These are phyloP conservation scores for Calonectria pteridis DNA, from an alignment of 2,329 filamentous ascomycete species.

Conservation along the genomic window DNA sequence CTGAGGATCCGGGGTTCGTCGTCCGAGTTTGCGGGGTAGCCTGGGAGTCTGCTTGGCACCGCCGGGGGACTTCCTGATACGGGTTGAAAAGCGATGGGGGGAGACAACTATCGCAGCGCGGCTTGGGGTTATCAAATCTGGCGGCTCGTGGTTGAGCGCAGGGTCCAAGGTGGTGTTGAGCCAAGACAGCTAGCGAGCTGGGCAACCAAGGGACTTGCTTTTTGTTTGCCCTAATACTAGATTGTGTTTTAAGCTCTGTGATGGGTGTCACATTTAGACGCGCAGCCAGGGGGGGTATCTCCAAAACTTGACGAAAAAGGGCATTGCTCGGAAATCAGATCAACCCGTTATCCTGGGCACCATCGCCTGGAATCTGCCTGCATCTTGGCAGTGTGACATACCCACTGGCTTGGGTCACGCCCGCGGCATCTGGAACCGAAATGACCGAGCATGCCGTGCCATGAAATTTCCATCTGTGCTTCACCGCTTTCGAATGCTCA, in stretches of 20 bases:
- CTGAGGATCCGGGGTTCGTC: constrained; percentile 31
- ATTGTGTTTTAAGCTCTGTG: background rate
- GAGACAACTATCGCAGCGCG: background rate
- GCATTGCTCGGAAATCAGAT: background rate
- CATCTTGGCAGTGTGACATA: constrained; percentile 23
- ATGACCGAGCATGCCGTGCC: background rate
- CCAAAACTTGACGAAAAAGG: background rate
- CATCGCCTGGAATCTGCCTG: background rate
- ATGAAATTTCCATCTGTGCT: constrained; percentile 3
- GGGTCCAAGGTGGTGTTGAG: background rate
- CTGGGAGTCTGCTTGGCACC: constrained; percentile 29
- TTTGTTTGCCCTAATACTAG: background rate
- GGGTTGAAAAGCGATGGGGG: constrained; percentile 40
- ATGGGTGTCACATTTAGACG: constrained; percentile 8
- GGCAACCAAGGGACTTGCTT: background rate
- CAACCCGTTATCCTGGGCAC: background rate
- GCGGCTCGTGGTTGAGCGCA: background rate
- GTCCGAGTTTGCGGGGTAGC: constrained; percentile 44
- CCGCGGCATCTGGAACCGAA: constrained; percentile 16
- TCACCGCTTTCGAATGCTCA: background rate
- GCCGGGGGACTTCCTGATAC: constrained; percentile 41
- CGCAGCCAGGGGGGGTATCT: background rate
- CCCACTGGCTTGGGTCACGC: constrained; percentile 30
- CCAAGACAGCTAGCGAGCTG: constrained; percentile 7
- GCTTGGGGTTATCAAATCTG: background rate